phyloP scores from a whole-genome alignment of 2,329 filamentous ascomycete species.

The Aspergillus quadricinctus region DNA sequence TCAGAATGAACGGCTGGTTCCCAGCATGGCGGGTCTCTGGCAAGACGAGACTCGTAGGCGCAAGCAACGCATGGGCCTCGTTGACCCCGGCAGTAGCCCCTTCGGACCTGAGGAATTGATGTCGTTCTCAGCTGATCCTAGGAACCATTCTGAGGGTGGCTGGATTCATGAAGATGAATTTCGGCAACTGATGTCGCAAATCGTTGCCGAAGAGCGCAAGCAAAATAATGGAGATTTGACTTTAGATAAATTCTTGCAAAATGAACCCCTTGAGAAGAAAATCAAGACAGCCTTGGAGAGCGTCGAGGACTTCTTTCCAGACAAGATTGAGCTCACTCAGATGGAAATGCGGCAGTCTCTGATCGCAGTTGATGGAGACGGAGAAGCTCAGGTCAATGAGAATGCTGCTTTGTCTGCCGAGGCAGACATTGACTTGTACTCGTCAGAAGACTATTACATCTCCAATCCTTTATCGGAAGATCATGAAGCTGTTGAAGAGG shows the following conservation, averaged over 20 bases:
- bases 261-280: constrained; percentile 49
- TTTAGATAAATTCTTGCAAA: constrained; percentile 64
- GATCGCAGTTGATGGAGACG: constrained; percentile 8
- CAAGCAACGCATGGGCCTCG: constrained; percentile 64
- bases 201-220: constrained; percentile 61
- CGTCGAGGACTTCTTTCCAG: constrained; percentile 79
- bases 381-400: constrained; percentile 60
- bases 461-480: constrained; percentile 19
- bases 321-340: constrained; percentile 47
- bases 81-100: constrained; percentile 63
- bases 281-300: constrained; percentile 79
- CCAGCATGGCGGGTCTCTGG: constrained; percentile 93
- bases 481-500: constrained; percentile 13
- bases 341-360: constrained; percentile 14
- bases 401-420: constrained; percentile 50
- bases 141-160: constrained; percentile 65
- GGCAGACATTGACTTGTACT: constrained; percentile 36
- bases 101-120: constrained; percentile 78
- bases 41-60: constrained; percentile 79
- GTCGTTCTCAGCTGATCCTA: constrained; percentile 80
- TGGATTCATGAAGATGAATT: constrained; percentile 95
- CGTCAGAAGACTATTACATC: constrained; percentile 40
- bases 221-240: constrained; percentile 42
- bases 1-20: constrained; percentile 73
- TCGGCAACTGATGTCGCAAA: constrained; percentile 57